Conservation (phyloP, 306 rosid genomes). For the Senna siamea region DNA sequence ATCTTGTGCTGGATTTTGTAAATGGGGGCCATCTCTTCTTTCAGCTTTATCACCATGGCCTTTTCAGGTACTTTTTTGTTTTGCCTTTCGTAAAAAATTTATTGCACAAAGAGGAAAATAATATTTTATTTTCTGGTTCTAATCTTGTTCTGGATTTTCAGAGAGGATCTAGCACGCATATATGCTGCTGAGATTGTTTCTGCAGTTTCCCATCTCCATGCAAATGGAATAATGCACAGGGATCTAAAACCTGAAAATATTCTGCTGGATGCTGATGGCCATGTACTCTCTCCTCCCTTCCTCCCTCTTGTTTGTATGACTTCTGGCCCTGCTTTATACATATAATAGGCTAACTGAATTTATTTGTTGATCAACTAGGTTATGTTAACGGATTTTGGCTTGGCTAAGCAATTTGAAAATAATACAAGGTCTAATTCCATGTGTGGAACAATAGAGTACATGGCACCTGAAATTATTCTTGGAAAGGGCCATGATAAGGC, state of each 20-base stretch:
- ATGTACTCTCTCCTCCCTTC: conserved; percentile 58
- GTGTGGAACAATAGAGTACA: conserved; percentile 94
- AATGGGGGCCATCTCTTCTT: conserved; percentile 98
- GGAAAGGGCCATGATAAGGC: conserved; percentile 98
- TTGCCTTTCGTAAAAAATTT: conserved; percentile 12
- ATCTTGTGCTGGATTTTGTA: conserved; percentile 94
- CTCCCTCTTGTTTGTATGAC: conserved; percentile 18
- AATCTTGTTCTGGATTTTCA: conserved; percentile 38
- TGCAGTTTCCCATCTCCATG: conserved; percentile 91
- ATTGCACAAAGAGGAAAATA: conserved; percentile 13
- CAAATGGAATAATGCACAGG: conserved; percentile 94
- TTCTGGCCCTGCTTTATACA: conserved; percentile 7
- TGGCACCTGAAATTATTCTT: conserved; percentile 98
- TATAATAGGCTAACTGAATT: conserved; percentile 40
- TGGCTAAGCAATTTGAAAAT: conserved; percentile 83
- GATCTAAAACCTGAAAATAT: conserved; percentile 98
- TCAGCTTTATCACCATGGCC: conserved; percentile 95
- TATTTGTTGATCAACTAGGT: conserved; percentile 52
- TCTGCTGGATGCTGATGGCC: conserved; percentile 88
- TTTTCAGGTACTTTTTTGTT: conserved; percentile 68
- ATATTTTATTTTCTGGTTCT: conserved; percentile 21
- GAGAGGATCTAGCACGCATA: conserved; percentile 94
- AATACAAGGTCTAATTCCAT: conserved; percentile 85
- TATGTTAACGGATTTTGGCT: conserved; percentile 96
- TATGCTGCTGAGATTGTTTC: conserved; percentile 95